Base-by-base conservation (phyloP, 805 yeast genomes). In the Torulaspora indica region DNA sequence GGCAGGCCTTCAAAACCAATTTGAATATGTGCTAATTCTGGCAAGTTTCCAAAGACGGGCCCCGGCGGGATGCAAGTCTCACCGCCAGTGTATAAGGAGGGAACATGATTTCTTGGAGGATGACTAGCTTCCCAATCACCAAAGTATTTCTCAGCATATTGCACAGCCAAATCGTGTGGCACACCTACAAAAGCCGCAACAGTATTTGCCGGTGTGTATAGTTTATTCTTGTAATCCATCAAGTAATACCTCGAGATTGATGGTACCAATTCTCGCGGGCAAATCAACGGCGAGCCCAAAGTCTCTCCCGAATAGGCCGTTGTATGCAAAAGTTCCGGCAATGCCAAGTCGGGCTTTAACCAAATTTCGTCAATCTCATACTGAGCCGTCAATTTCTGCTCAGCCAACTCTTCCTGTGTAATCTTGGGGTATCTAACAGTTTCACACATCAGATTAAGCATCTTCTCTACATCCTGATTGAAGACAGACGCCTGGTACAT, bases 401-500 rank as follows among this genome's bases (percentile, higher is more conserved):
- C 93, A 25, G 69, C 71, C 13, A 93, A 68, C 58, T 91, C 98
- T 40, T 76, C 77, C 12, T 76, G 79, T 1, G 83, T 71, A 31
- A 90, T 67, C 32, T 64, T 64, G 7, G 98, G 98, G 45, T 70
- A 71, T 9, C 82, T 69, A 3, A 91, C 82, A 0, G 97, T 87
- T 52, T 89, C 90, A 20, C 86, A 69, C 55, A 93, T 70, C 36
- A 87, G 71, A 36, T 76, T 75, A 51, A 85, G 78, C 95, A 93
- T 88, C 52, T 73, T 71, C 31, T 79, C 91, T 8, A 84, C 81
- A 58, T 90, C 96, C 35, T 75, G 73, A 61, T 90, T 90, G 74
- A 93, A 91, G 1, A 89, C 95, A 2, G 95, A 82, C 1, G 97
- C 95, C 66, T 93, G 98, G 65, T 93, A 93, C 69, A 91, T 78